A percentile compares a stretch with the other conserved stretches of the same genome.
These are phyloP conservation scores for Amylocystis lapponica DNA, from an alignment of 768 basidiomycete species.

Conservation along the genomic window DNA sequence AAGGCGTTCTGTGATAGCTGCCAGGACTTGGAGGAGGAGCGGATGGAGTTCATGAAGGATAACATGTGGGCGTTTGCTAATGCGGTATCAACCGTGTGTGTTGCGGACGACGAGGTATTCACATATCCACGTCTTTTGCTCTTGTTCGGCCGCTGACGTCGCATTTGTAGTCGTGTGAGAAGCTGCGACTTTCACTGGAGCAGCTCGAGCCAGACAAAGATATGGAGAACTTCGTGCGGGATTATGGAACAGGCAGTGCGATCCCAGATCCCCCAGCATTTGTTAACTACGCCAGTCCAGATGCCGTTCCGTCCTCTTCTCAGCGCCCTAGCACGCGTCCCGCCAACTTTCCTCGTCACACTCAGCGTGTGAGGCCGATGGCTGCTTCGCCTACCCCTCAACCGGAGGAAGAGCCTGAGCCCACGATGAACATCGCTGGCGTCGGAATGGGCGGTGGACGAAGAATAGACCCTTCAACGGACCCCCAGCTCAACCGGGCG, in stretches of 20 bases:
- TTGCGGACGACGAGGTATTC: conserved; percentile 88
- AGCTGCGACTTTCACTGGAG: conserved; percentile 79
- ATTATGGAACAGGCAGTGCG: conserved; percentile 81
- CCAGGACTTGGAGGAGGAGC: conserved; percentile 93
- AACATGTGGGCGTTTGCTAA: conserved; percentile 97
- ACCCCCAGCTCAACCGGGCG: conserved; percentile 24
- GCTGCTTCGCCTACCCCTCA: conserved; percentile 29
- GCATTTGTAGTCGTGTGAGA: conserved; percentile 78
- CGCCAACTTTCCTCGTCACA: conserved; percentile 45
- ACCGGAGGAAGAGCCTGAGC: conserved; percentile 39
- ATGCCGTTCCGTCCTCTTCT: conserved; percentile 56
- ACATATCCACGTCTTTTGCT: background rate
- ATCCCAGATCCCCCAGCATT: conserved; percentile 88
- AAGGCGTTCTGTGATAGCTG: conserved; percentile 90
- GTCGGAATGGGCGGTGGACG: conserved; percentile 59
- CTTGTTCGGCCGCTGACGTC: conserved; percentile 4
- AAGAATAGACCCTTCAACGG: conserved; percentile 31
- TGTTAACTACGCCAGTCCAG: conserved; percentile 71
- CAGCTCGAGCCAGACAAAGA: conserved; percentile 85
- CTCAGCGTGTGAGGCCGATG: conserved; percentile 29
- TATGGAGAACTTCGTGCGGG: conserved; percentile 82
- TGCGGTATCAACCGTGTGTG: conserved; percentile 92
- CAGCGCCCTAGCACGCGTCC: conserved; percentile 50
- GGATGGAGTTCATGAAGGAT: conserved; percentile 93
- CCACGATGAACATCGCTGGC: conserved; percentile 56